Percentiles rank a stretch among this genome's conserved stretches.
Evolutionary conservation across 2,329 filamentous ascomycete genomes (phyloP).

Genomic region (Xylariaceae sp.): DNA sequence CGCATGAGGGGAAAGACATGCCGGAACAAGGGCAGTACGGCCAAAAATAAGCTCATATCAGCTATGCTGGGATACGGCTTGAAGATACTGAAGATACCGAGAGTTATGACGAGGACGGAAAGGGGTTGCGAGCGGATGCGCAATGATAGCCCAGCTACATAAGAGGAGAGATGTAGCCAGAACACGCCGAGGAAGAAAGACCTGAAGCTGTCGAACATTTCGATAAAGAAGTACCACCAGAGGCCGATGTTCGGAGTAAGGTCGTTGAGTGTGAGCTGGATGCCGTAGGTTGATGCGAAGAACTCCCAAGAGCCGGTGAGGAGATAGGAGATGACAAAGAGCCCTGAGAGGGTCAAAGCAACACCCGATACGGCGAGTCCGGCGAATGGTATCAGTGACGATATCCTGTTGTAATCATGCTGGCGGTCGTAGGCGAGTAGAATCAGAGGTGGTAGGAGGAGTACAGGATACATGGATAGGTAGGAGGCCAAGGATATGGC

Average conservation of each 20-base stretch:
- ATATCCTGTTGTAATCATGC: conserved; percentile 29
- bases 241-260: conserved; percentile 91
- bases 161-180: conserved; percentile 90
- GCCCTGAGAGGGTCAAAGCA: conserved; percentile 48
- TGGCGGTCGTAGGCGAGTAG: conserved; percentile 75
- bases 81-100: conserved; percentile 91
- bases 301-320: conserved; percentile 87
- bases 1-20: conserved; percentile 92
- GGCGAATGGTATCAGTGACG: conserved; percentile 48
- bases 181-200: conserved; percentile 97
- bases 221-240: conserved; percentile 99
- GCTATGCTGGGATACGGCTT: conserved; percentile 94
- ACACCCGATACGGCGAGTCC: conserved; percentile 51
- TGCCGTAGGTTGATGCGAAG: conserved; percentile 82
- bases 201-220: conserved; percentile 98
- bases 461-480: conserved; percentile 83
- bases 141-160: conserved; percentile 81
- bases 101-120: conserved; percentile 76
- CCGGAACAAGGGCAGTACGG: conserved; percentile 77
- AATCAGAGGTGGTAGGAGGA: conserved; percentile 78
- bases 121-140: conserved; percentile 82
- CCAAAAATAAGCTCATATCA: conserved; percentile 82
- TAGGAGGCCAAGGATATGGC: conserved; percentile 85
- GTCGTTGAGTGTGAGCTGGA: conserved; percentile 85
- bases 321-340: conserved; percentile 69